Evolutionary conservation across 176 grass and related monocot species (phyloP), one percentile per base, ranked within the genome.

Genomic region (Alloteropsis semialata): DNA sequence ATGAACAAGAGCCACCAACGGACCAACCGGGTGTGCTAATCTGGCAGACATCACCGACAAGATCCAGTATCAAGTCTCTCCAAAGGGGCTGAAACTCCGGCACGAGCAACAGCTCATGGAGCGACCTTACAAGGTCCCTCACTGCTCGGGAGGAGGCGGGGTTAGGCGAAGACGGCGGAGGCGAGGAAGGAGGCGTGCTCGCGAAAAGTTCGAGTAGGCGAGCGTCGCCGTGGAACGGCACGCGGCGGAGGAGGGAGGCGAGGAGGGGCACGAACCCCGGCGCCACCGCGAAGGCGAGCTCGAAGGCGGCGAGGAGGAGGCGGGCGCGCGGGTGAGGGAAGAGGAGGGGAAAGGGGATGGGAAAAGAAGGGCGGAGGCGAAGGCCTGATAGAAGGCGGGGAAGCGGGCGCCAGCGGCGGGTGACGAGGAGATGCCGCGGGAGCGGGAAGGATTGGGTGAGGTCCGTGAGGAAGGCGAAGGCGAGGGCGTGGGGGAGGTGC

Each of bases 401-500:
- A 88, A 86, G 74, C 68, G 80, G 25, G 39, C 74, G 2, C 80
- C 86, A 39, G 89, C 87, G 19, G 96, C 91, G 91, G 65, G 79
- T 15, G 37, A 86, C 72, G 37, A 89, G 86, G 72, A 87, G 72
- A 30, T 10, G 46, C 25, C 81, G 82, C 34, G 81, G 71, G 48
- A 67, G 53, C 18, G 81, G 56, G 54, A 81, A 82, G 6, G 90
- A 82, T 6, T 86, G 16, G 11, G 89, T 76, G 65, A n/a, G n/a
- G n/a, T n/a, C n/a, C n/a, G n/a, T n/a, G n/a, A 95, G 89, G 71
- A 95, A 66, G 81, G 88, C 81, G 67, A 93, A 95, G 59, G 88
- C 90, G 45, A 95, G 78, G 39, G 89, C 91, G 48, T 49, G 79
- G 32, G 86, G 92, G 8, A 93, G 85, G 36, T 88, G 91, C 3